Evolutionary conservation across 2,329 filamentous ascomycete genomes (phyloP), one percentile per base, ranked within the genome.

Genomic region (Trichoderma oligosporum): DNA sequence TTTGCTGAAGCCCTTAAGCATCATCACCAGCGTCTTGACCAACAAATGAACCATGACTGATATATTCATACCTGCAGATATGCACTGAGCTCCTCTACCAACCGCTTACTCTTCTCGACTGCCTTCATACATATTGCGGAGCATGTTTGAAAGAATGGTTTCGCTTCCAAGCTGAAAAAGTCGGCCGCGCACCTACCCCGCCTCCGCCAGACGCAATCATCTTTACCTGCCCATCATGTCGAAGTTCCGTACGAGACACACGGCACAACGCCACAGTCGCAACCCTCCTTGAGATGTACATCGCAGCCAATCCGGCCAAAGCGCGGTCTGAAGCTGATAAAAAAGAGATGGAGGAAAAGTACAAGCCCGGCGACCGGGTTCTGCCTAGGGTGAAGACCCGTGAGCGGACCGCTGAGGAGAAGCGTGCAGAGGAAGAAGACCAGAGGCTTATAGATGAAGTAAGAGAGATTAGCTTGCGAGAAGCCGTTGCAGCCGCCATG

Each of bases 131-230:
- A 44, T 99, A 95, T 73, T 99, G 94, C 77, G 94, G 92, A 62
- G 88, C 89, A 36, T 99, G 94, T 70, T 73, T 97, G 59, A 96
- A 96, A 72, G 91, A 96, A 76, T 99, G 94, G 94, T 99, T 97
- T 70, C 77, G 79, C 61, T 94, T 85, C 73, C 91, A 96, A 71
- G 85, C 86, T 35, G 77, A 79, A 27, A 78, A 79, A 12, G 81
- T 81, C 41, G 81, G 80, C 61, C 75, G 72, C 58, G 73, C 75
- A 2, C 80, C 79, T 11, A 74, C 74, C 9, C 75, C 78, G 39
- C 78, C 83, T 61, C 64, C 76, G 53, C 68, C 79, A 63, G 67
- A 80, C 65, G 60, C 77, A 66, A 65, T 74, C 61, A 68, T 81
- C 68, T 96, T 91, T 71, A 97, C 91, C 44, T 99, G 94, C 75